These are phyloP conservation scores for Cupressus sempervirens DNA, from an alignment of 75 land plant genomes.

Conservation along the genomic window DNA sequence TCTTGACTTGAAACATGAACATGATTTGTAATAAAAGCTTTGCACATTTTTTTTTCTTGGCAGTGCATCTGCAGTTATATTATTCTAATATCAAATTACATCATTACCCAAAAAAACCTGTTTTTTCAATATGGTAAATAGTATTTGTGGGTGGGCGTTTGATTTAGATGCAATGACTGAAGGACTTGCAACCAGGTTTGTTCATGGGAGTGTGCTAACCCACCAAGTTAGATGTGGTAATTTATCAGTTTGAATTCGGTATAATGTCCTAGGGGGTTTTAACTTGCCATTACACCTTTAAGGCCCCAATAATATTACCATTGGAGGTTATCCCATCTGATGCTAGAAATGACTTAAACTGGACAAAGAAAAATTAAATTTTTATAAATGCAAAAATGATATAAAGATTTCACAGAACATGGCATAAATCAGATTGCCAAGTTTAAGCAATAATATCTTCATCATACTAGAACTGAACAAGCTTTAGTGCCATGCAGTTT, in stretches of 20 bases:
- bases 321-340: neutral
- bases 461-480: neutral
- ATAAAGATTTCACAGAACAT: neutral
- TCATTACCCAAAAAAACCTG: neutral
- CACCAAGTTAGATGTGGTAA: too few relatives aligned
- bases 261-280: neutral
- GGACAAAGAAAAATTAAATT: neutral
- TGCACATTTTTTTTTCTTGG: neutral
- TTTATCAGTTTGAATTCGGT: neutral
- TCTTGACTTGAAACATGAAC: neutral
- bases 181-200: neutral
- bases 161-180: neutral
- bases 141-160: neutral
- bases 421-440: neutral
- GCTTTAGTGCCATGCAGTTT: neutral
- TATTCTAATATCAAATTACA: neutral
- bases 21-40: neutral
- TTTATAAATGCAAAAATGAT: neutral
- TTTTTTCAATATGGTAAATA: neutral
- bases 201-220: neutral
- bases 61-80: neutral
- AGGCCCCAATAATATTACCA: neutral
- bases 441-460: neutral
- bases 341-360: neutral
- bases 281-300: neutral